phyloP scores from a whole-genome alignment of 208 protist genomes.

The Dictyostelium gargantuum region DNA sequence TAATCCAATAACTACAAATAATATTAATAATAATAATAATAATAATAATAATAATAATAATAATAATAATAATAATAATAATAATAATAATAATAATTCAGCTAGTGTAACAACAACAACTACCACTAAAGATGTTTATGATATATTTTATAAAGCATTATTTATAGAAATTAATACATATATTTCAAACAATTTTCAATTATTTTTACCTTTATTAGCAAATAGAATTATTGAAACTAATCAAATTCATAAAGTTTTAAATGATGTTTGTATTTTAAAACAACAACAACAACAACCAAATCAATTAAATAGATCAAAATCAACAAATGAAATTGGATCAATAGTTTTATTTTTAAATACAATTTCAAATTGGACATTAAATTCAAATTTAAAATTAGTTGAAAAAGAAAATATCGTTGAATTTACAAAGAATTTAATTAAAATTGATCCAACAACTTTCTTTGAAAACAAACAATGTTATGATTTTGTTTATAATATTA shows the following conservation, averaged over 20 bases:
- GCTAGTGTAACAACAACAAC: neutral
- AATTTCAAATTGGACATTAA: constrained; percentile 42
- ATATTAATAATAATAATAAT: neutral
- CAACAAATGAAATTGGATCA: neutral
- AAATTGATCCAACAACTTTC: constrained; percentile 8
- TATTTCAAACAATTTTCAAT: constrained; percentile 20
- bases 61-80: neutral
- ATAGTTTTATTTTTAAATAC: constrained; percentile 16
- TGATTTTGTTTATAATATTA: constrained; percentile 26
- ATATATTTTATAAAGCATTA: constrained; percentile 46
- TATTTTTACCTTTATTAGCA: neutral
- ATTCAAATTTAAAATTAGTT: neutral
- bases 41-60: neutral
- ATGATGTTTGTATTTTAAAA: constrained; percentile 49
- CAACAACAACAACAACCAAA: neutral
- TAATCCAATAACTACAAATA: neutral
- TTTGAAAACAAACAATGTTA: constrained; percentile 19
- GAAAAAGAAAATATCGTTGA: constrained; percentile 59
- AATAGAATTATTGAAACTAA: constrained; percentile 1
- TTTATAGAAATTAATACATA: neutral
- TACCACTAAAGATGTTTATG: neutral
- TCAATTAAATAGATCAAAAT: neutral
- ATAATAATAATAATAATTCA: neutral
- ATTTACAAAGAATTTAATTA: constrained; percentile 44
- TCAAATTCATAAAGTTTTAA: constrained; percentile 30